These are phyloP conservation scores for Euphrasia confusa DNA, from an alignment of 257 asterid species.

Conservation along the genomic window DNA sequence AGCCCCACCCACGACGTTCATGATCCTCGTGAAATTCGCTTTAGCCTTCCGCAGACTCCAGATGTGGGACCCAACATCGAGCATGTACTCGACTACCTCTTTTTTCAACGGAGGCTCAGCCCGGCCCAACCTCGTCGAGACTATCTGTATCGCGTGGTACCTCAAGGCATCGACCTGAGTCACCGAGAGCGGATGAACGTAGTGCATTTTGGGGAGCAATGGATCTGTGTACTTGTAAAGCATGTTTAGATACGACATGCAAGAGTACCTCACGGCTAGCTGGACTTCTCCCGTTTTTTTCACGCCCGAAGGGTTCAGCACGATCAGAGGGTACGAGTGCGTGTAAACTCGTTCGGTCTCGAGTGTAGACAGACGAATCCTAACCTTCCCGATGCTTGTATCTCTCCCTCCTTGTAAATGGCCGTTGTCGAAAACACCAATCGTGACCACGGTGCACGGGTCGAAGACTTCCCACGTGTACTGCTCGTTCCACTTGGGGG, in stretches of 20 bases:
- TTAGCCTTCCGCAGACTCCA: conserved; percentile 82
- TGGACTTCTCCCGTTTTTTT: conserved; percentile 80
- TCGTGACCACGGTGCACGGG: conserved; percentile 70
- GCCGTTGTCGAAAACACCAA: conserved; percentile 67
- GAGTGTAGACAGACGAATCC: conserved; percentile 72
- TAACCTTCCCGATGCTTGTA: conserved; percentile 66
- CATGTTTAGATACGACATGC: conserved; percentile 66
- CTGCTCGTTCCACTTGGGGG: conserved; percentile 84
- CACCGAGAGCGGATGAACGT: conserved; percentile 56
- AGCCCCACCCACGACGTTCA: conserved; percentile 44
- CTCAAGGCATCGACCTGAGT: conserved; percentile 46
- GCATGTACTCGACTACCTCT: conserved; percentile 63
- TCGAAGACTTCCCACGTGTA: conserved; percentile 88
- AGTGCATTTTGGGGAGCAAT: conserved; percentile 78
- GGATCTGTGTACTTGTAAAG: conserved; percentile 55
- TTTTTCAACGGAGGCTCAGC: conserved; percentile 74
- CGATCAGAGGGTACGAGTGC: conserved; percentile 70
- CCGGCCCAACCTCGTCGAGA: conserved; percentile 46
- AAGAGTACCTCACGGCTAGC: conserved; percentile 69
- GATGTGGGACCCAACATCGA: conserved; percentile 62
- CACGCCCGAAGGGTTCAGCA: conserved; percentile 59
- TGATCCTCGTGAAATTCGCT: conserved; percentile 58
- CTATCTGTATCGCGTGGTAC: conserved; percentile 51
- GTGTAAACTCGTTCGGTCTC: conserved; percentile 79
- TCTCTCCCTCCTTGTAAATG: conserved; percentile 54